phyloP scores from a whole-genome alignment of 805 yeast species.

The Candida mattraensis region DNA sequence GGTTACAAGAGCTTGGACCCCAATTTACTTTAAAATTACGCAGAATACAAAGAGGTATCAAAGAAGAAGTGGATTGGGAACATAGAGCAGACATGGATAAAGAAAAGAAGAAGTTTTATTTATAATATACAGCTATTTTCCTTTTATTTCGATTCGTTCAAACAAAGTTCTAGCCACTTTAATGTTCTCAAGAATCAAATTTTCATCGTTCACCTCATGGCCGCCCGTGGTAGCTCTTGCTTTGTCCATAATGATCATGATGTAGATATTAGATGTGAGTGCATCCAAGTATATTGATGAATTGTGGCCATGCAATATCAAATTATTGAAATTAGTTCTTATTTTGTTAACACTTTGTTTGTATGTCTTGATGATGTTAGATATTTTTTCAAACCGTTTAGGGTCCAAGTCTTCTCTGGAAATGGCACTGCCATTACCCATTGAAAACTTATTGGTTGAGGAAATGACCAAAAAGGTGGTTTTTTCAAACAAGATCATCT shows the following conservation, averaged over 20 bases:
- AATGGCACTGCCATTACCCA: constrained; percentile 2
- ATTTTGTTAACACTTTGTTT: constrained; percentile 89
- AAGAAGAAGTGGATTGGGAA: constrained; percentile 95
- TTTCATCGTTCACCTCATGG: constrained; percentile 33
- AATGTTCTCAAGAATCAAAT: constrained; percentile 35
- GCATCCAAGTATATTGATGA: constrained; percentile 37
- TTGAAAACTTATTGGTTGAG: constrained; percentile 41
- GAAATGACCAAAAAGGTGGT: constrained; percentile 87
- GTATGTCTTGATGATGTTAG: constrained; percentile 90
- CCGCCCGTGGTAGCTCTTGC: constrained; percentile 17
- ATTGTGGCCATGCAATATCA: constrained; percentile 60
- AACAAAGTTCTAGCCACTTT: constrained; percentile 35
- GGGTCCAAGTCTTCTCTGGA: constrained; percentile 66
- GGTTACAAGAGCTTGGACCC: constrained; percentile 94
- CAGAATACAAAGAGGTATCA: constrained; percentile 87
- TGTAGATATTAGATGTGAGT: constrained; percentile 37
- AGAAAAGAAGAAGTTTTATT: constrained; percentile 88
- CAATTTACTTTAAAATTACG: constrained; percentile 89
- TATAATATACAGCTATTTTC: constrained; percentile 39
- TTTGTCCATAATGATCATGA: constrained; percentile 38
- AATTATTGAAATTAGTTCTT: constrained; percentile 77
- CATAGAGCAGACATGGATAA: constrained; percentile 95
- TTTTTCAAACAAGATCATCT: constrained; percentile 87
- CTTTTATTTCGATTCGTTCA: constrained; percentile 31
- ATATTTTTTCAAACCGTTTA: constrained; percentile 89